A percentile compares a stretch with the other conserved stretches of the same genome.
Conservation (phyloP, 1,284 basidiomycete genomes). For the Mycosarcoma maydis region DNA sequence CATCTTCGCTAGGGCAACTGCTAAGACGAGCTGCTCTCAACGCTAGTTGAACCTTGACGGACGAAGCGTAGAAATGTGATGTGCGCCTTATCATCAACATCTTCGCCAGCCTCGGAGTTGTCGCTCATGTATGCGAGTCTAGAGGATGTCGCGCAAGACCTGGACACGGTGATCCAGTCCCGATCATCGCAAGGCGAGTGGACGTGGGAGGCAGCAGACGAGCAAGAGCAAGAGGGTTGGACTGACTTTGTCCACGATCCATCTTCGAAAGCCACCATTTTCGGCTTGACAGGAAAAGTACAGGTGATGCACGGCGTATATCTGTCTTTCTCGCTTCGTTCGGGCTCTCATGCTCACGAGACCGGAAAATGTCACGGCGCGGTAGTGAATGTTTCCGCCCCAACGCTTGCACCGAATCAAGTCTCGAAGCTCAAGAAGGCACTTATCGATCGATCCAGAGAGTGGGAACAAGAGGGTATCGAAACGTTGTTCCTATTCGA, state of each 20-base stretch:
- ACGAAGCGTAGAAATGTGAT: conserved; percentile 8
- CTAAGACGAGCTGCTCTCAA: too few relatives aligned
- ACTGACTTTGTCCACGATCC: conserved; percentile 11
- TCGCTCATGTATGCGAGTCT: conserved; percentile 17
- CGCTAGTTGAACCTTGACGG: too few relatives aligned
- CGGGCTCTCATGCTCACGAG: background rate
- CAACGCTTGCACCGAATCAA: background rate
- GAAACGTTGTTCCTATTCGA: conserved; percentile 42
- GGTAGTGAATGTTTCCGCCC: conserved; percentile 32
- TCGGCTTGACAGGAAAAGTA: conserved; percentile 13
- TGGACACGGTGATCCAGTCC: conserved; percentile 46
- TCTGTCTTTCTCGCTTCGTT: conserved; percentile 16
- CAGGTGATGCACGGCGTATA: background rate
- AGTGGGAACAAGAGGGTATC: conserved; percentile 29
- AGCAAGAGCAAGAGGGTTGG: conserved; percentile 3
- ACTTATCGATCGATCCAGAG: conserved; percentile 4
- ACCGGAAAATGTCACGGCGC: background rate
- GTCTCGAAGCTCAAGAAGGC: conserved; percentile 5
- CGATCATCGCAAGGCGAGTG: conserved; percentile 17
- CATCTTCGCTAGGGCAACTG: too few relatives aligned
- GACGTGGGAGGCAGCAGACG: conserved; percentile 23
- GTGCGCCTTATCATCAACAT: background rate
- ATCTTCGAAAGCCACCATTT: background rate
- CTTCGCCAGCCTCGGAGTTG: conserved; percentile 10
- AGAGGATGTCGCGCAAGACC: conserved; percentile 38